These are phyloP conservation scores for Fomitiporia mediterranea DNA, from an alignment of 1,284 basidiomycete species.

Conservation along the genomic window DNA sequence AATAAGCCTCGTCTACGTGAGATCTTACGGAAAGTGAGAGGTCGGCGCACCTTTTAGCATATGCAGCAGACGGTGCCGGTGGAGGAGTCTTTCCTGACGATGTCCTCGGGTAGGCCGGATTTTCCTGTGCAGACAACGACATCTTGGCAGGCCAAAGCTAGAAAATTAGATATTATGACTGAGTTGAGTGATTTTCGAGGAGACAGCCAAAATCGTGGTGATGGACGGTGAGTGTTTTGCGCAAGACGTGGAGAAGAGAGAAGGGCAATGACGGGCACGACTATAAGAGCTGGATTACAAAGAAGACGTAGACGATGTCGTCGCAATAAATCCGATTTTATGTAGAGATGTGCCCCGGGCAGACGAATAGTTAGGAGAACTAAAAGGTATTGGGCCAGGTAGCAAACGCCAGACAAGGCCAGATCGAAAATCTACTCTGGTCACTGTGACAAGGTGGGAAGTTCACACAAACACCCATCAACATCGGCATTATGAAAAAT, in stretches of 20 bases:
- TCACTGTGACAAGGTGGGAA: constrained; percentile 13
- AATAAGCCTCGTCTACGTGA: constrained; percentile 20
- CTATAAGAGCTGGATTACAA: constrained; percentile 21
- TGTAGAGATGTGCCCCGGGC: constrained; percentile 21
- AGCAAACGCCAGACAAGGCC: constrained; percentile 10
- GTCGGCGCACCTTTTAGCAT: constrained; percentile 68
- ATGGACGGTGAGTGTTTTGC: not conserved
- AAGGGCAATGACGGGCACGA: constrained; percentile 17
- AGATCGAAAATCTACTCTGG: constrained; percentile 1
- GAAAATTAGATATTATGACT: constrained; percentile 77
- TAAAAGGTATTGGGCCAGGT: constrained; percentile 13
- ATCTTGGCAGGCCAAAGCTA: constrained; percentile 66
- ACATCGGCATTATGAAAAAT: no score
- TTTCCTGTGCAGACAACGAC: constrained; percentile 82
- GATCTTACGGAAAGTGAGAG: not conserved
- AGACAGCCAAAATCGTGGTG: constrained; percentile 14
- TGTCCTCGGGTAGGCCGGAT: constrained; percentile 70
- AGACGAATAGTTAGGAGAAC: constrained; percentile 17
- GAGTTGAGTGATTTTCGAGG: constrained; percentile 38
- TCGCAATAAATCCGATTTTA: constrained; percentile 20
- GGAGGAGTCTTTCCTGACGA: constrained; percentile 84
- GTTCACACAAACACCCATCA: not conserved
- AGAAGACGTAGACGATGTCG: constrained; percentile 16
- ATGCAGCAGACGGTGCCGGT: constrained; percentile 84
- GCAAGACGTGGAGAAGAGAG: constrained; percentile 1